Percentiles rank a stretch among this genome's conserved stretches.
phyloP scores from a whole-genome alignment of 164 flowering plant species.

The Sextonia rubra region DNA sequence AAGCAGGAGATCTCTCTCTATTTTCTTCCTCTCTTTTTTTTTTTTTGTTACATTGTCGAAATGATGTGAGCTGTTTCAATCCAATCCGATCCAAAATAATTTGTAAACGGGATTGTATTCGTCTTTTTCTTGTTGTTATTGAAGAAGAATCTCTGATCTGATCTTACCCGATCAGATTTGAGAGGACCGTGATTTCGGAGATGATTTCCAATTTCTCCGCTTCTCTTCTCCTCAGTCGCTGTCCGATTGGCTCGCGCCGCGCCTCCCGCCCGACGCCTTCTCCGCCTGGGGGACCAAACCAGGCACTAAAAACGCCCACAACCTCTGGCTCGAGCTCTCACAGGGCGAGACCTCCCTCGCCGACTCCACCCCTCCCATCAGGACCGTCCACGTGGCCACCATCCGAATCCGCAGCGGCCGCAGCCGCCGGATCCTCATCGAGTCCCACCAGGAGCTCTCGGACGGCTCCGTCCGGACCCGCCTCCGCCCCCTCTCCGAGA shows the following conservation, averaged over 20 bases:
- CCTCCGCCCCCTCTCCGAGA: slow-evolving; percentile 76
- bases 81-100: too few relatives aligned
- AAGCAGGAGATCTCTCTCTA: too few relatives aligned
- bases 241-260: slow-evolving; percentile 77
- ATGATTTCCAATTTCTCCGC: slow-evolving; percentile 12
- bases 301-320: slow-evolving; percentile 92
- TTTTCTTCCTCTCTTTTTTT: too few relatives aligned
- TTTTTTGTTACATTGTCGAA: too few relatives aligned
- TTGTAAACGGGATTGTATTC: too few relatives aligned
- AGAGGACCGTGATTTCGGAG: too few relatives aligned
- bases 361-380: slow-evolving; percentile 67
- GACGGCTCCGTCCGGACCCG: slow-evolving; percentile 62
- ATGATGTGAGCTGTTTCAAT: too few relatives aligned
- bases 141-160: too few relatives aligned
- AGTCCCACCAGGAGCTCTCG: slow-evolving; percentile 72
- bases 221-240: slow-evolving; percentile 74
- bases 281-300: slow-evolving; percentile 82
- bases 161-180: too few relatives aligned
- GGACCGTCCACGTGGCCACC: slow-evolving; percentile 66
- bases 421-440: slow-evolving; percentile 38
- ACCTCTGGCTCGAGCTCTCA: slow-evolving; percentile 86
- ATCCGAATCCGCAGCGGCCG: slow-evolving; percentile 42
- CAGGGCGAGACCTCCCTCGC: slow-evolving; percentile 70
- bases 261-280: slow-evolving; percentile 62
- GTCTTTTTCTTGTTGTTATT: too few relatives aligned